Conservation (phyloP, 228 moss, liverwort and hornwort genomes). For the Sphagnum fallax region DNA sequence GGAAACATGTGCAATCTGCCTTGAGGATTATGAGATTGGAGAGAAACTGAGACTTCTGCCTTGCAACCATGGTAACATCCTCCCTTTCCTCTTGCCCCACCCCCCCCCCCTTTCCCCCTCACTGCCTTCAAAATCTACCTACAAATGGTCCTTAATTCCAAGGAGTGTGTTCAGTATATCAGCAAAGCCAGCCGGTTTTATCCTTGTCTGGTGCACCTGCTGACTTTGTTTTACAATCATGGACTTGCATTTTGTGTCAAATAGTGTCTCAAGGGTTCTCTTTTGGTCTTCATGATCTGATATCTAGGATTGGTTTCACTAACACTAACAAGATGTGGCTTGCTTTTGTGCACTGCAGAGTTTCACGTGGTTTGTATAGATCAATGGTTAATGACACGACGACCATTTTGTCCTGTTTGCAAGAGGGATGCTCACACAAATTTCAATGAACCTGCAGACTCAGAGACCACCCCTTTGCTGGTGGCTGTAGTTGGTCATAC, state of each 20-base stretch:
- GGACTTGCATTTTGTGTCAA: too few relatives aligned
- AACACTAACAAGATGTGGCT: background rate
- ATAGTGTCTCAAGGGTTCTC: too few relatives aligned
- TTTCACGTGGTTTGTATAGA: constrained; percentile 90
- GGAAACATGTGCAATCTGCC: constrained; percentile 93
- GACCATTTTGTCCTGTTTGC: constrained; percentile 97
- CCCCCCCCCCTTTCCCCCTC: background rate
- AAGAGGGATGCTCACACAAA: constrained; percentile 77
- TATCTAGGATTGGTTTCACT: too few relatives aligned
- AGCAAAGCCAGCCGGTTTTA: too few relatives aligned
- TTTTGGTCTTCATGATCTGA: too few relatives aligned
- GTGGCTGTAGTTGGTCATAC: constrained; percentile 21
- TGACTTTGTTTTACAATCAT: too few relatives aligned
- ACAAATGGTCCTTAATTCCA: background rate
- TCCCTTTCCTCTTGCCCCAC: background rate
- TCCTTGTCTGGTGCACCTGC: too few relatives aligned
- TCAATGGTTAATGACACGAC: constrained; percentile 90
- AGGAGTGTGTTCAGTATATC: too few relatives aligned
- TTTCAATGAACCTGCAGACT: constrained; percentile 44
- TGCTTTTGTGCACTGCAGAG: constrained; percentile 41
- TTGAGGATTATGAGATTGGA: constrained; percentile 91
- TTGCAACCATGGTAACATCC: constrained; percentile 72
- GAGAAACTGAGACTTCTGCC: constrained; percentile 85
- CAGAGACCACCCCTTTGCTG: constrained; percentile 85
- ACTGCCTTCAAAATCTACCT: background rate